Percentiles rank a stretch among this genome's conserved stretches.
phyloP scores from a whole-genome alignment of 768 basidiomycete genomes.

The Boletus rubescentipes region DNA sequence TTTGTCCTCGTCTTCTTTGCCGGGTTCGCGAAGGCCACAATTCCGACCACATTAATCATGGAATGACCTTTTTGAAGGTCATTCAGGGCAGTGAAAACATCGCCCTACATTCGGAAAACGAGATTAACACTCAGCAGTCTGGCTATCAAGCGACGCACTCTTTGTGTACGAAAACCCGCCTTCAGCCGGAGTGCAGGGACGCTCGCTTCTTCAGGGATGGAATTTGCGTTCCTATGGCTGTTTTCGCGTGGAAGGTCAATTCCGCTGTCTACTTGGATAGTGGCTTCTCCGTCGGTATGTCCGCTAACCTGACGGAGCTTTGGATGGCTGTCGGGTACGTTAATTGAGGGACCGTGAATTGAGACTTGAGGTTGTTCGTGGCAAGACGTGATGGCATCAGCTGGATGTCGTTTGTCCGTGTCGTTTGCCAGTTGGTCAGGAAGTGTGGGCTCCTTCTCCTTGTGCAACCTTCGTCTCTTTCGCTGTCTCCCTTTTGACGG shows the following conservation, averaged over 20 bases:
- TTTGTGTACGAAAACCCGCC: conserved; percentile 28
- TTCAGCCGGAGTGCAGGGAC: conserved; percentile 4
- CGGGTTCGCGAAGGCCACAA: conserved; percentile 24
- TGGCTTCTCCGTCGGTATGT: background rate
- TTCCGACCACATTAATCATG: conserved; percentile 31
- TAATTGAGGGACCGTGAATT: background rate
- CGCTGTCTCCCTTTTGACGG: conserved; percentile 1
- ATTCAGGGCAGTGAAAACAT: conserved; percentile 21
- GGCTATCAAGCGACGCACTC: conserved; percentile 19
- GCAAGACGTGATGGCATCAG: background rate
- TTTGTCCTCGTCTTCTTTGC: conserved; percentile 21
- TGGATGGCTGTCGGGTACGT: background rate
- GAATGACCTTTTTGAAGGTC: conserved; percentile 13
- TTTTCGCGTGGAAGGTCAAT: background rate
- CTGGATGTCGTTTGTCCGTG: background rate
- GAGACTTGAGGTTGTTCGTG: conserved; percentile 3
- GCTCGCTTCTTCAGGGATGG: background rate
- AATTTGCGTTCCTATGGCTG: background rate
- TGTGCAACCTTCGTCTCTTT: conserved; percentile 17
- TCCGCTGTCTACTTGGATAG: background rate
- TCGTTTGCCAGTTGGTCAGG: background rate
- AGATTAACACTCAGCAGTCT: background rate
- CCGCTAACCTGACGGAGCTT: background rate
- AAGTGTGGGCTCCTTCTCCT: conserved; percentile 1
- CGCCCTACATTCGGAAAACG: conserved; percentile 21